Evolutionary conservation across 208 protist species (phyloP).

Genomic region (Trypanosoma brucei): DNA sequence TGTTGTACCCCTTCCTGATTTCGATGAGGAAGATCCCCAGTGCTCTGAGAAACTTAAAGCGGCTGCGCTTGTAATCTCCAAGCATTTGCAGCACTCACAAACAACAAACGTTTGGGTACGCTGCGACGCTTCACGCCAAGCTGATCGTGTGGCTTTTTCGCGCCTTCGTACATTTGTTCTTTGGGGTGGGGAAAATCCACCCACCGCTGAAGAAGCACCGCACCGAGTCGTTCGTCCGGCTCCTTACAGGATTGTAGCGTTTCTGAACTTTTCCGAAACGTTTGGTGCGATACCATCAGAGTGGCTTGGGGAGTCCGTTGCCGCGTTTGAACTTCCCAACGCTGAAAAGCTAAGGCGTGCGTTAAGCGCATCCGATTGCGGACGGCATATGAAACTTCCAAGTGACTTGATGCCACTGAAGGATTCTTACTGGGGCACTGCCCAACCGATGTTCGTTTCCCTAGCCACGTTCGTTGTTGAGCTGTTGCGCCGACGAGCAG

Average conservation of each 20-base stretch:
- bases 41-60: constrained; percentile 1
- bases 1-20: constrained; percentile 57
- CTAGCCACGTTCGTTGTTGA: constrained; percentile 64
- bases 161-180: constrained; percentile 42
- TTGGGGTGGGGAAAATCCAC: constrained; percentile 36
- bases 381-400: constrained; percentile 18
- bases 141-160: constrained; percentile 50
- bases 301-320: constrained; percentile 81
- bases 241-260: constrained; percentile 30
- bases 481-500: constrained; percentile 60
- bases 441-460: constrained; percentile 34
- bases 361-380: constrained; percentile 6
- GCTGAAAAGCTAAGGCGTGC: constrained; percentile 25
- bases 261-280: constrained; percentile 49
- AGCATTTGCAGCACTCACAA: constrained; percentile 7
- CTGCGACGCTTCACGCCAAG: constrained; percentile 48
- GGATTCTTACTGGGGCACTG: constrained; percentile 49
- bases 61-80: constrained; percentile 11
- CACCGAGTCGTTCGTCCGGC: constrained; percentile 21
- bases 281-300: constrained; percentile 40
- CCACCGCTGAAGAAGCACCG: constrained; percentile 2
- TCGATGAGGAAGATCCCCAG: constrained; percentile 4
- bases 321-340: constrained; percentile 54
- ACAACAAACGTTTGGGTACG: constrained; percentile 62
- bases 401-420: constrained; percentile 36